Percentiles rank a stretch among this genome's conserved stretches.
These are phyloP conservation scores for Rhodotorula graminis DNA, from an alignment of 768 basidiomycete species.

Conservation along the genomic window DNA sequence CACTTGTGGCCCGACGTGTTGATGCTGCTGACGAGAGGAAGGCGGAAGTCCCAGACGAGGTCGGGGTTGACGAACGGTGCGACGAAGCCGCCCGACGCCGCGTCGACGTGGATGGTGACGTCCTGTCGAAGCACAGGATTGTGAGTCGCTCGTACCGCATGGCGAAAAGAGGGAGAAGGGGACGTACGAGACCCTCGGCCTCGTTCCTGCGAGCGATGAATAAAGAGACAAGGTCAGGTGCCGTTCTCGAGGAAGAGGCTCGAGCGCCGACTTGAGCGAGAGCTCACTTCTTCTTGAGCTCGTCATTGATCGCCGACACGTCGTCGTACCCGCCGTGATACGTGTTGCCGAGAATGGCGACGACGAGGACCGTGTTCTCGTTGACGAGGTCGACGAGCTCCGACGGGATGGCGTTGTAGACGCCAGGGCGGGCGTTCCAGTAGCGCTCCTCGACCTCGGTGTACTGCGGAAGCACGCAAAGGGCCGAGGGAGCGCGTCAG, in stretches of 20 bases:
- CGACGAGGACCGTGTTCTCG: constrained; percentile 46
- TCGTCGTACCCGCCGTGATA: constrained; percentile 42
- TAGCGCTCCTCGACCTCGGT: constrained; percentile 47
- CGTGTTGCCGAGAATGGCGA: constrained; percentile 41
- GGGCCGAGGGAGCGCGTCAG: no score
- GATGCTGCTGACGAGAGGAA: constrained; percentile 47
- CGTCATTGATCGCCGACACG: constrained; percentile 33
- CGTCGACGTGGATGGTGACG: constrained; percentile 44
- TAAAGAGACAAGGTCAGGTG: not conserved
- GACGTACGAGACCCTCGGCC: constrained; percentile 30
- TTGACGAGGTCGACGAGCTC: constrained; percentile 46
- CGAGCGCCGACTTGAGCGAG: no score
- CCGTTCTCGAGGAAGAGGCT: no score
- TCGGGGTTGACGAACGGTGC: constrained; percentile 43
- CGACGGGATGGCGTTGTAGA: constrained; percentile 45
- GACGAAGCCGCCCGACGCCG: constrained; percentile 40
- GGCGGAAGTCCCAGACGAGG: constrained; percentile 46
- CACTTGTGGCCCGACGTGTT: constrained; percentile 44
- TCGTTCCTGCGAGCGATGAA: constrained; percentile 31
- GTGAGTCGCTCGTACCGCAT: not conserved
- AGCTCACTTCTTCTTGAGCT: constrained; percentile 38
- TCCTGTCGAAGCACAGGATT: constrained; percentile 13
- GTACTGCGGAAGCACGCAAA: not conserved
- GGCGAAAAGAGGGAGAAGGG: not conserved
- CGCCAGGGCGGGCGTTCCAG: constrained; percentile 40